Conservation (phyloP, 2,329 filamentous ascomycete genomes). For the Aspergillus fijiensis region DNA sequence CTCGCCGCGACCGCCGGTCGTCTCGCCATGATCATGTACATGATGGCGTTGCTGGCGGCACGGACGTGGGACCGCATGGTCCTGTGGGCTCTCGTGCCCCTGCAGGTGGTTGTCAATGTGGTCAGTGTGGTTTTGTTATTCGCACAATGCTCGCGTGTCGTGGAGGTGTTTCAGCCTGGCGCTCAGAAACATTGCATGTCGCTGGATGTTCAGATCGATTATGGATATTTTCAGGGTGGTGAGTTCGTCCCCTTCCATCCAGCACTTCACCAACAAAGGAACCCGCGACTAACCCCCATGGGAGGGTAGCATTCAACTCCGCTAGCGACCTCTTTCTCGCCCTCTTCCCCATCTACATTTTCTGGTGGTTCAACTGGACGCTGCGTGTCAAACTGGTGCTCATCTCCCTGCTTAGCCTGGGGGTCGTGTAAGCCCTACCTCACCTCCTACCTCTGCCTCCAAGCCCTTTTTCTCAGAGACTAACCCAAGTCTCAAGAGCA, state of each 20-base stretch:
- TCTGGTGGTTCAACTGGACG: conserved; percentile 3
- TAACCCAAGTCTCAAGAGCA: not conserved
- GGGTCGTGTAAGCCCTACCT: not conserved
- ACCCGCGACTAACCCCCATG: not conserved
- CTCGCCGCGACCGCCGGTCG: not conserved
- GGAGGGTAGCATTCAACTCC: not conserved
- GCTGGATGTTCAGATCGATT: not conserved
- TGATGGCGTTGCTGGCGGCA: not conserved
- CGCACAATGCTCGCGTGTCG: not conserved
- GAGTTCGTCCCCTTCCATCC: not conserved
- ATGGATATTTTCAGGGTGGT: conserved; percentile 4
- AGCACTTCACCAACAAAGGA: too few species aligned
- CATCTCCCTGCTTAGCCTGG: not conserved
- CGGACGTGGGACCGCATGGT: not conserved
- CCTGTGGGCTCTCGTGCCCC: not conserved
- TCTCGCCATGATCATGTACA: not conserved
- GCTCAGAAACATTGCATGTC: not conserved
- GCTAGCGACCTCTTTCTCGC: conserved; percentile 1
- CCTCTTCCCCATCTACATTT: not conserved
- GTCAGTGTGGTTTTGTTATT: conserved; percentile 1
- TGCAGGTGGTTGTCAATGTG: not conserved
- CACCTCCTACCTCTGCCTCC: too few species aligned
- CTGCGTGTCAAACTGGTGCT: not conserved
- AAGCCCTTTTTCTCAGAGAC: not conserved
- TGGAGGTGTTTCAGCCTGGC: not conserved